phyloP scores from a whole-genome alignment of 495 filamentous ascomycete species.

The Penicillium desertorum region DNA sequence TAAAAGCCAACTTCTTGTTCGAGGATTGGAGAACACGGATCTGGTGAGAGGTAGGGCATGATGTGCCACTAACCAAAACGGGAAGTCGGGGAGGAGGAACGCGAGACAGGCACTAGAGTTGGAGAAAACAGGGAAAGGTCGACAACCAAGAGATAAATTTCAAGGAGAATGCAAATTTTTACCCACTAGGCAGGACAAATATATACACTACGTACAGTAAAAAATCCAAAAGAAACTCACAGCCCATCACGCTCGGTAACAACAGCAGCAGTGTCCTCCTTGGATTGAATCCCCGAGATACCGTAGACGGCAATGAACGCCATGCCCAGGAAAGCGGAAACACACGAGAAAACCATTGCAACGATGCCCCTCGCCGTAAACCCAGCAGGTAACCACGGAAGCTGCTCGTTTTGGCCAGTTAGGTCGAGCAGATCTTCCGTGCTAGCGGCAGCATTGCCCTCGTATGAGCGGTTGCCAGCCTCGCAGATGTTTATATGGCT shows the following conservation, averaged over 20 bases:
- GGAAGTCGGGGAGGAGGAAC: no score
- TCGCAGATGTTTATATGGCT: constrained; percentile 62
- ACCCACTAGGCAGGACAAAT: no score
- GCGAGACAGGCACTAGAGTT: no score
- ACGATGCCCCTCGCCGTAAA: constrained; percentile 72
- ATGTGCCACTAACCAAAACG: no score
- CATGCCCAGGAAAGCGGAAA: constrained; percentile 71
- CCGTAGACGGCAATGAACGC: constrained; percentile 69
- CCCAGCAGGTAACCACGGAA: constrained; percentile 61
- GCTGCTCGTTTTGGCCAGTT: constrained; percentile 56
- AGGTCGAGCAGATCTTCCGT: constrained; percentile 62
- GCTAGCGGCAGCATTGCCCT: constrained; percentile 78
- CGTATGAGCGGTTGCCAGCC: constrained; percentile 36
- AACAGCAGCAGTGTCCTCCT: background rate
- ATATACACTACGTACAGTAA: background rate
- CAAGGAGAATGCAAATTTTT: no score
- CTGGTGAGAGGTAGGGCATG: no score
- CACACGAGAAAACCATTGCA: constrained; percentile 68
- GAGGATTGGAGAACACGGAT: no score
- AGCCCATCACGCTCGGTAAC: background rate
- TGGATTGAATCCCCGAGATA: constrained; percentile 16
- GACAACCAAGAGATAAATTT: no score
- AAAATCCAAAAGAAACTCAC: background rate
- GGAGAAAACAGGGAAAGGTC: no score
- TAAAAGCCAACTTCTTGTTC: no score